Conservation (phyloP, 148 eudicot genomes). For the Rhododendron vialii region DNA sequence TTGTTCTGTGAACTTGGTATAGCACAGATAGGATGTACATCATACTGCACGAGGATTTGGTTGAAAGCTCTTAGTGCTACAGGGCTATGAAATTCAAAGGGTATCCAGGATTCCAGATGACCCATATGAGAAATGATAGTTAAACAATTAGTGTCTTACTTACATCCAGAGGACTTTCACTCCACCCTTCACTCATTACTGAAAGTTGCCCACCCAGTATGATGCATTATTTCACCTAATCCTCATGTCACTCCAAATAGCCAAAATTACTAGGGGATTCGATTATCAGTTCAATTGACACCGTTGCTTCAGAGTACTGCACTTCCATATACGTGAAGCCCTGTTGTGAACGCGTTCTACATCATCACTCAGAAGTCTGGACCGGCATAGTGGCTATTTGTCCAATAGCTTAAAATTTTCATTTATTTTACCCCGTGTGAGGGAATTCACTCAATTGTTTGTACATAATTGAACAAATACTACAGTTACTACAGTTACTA, state of each 20-base stretch:
- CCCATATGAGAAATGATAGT: background rate
- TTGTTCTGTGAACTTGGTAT: background rate
- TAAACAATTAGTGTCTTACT: background rate
- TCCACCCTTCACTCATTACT: background rate
- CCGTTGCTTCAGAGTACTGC: background rate
- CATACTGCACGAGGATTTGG: background rate
- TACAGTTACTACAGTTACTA: too few species aligned
- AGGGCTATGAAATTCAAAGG: background rate
- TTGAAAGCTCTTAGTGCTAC: background rate
- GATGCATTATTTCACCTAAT: background rate
- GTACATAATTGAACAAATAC: too few species aligned
- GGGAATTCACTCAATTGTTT: too few species aligned
- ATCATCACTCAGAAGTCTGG: background rate
- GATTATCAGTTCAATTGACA: background rate
- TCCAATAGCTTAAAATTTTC: background rate
- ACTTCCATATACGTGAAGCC: background rate
- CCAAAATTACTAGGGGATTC: background rate
- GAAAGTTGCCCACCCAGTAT: background rate
- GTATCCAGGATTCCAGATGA: background rate
- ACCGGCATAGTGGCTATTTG: background rate
- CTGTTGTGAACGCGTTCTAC: background rate
- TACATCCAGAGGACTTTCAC: background rate
- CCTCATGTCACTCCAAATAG: background rate
- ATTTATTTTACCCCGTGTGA: background rate
- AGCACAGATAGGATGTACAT: background rate